These are phyloP conservation scores for Russula earlei DNA, from an alignment of 768 basidiomycete species.

Conservation along the genomic window DNA sequence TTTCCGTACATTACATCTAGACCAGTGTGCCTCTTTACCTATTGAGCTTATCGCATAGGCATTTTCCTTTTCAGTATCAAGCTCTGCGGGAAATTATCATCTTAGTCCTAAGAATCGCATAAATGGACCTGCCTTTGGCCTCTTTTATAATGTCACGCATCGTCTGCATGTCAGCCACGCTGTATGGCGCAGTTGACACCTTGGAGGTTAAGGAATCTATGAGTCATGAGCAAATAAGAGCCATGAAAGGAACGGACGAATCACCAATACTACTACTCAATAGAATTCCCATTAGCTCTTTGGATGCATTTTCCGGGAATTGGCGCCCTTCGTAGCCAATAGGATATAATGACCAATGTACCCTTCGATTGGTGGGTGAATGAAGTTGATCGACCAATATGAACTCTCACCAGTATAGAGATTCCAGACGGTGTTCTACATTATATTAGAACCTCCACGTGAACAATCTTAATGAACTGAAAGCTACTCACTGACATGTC, in stretches of 20 bases:
- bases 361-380: neutral
- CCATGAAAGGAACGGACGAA: neutral
- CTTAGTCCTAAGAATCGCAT: neutral
- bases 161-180: neutral
- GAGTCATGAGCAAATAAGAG: neutral
- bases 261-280: conserved; percentile 7
- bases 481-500: conserved; percentile 6
- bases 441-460: neutral
- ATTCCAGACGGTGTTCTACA: conserved; percentile 1
- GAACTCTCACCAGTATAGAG: conserved; percentile 4
- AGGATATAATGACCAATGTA: conserved; percentile 14
- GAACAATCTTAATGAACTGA: neutral
- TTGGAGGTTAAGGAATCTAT: conserved; percentile 8
- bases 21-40: too few species aligned
- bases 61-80: too few species aligned
- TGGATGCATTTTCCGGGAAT: neutral
- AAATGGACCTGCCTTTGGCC: neutral
- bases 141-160: conserved; percentile 5
- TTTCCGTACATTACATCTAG: too few species aligned
- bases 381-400: neutral
- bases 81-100: neutral
- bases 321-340: neutral
- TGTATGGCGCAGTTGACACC: conserved; percentile 4
- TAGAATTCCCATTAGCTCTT: neutral
- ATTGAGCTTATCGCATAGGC: too few species aligned